Conservation (phyloP, 2,329 filamentous ascomycete genomes). For the Fusarium tuaranense region DNA sequence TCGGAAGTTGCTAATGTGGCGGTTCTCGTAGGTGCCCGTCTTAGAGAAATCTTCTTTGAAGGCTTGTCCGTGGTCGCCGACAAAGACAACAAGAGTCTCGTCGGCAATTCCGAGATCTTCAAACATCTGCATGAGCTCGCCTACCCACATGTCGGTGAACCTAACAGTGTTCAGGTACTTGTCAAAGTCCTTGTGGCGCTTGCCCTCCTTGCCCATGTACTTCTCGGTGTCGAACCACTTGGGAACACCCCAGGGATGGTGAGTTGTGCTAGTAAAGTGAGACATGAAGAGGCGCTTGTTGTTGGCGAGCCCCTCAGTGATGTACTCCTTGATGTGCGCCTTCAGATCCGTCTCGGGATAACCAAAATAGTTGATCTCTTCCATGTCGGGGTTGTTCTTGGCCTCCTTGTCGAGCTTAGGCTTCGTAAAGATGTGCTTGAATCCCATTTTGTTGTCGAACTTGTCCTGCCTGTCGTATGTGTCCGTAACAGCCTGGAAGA, state of each 20-base stretch:
- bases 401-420: slow-evolving; percentile 43
- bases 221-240: slow-evolving; percentile 42
- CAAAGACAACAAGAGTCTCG: slow-evolving; percentile 49
- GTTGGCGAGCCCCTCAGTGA: slow-evolving; percentile 44
- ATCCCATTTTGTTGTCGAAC: slow-evolving; percentile 49
- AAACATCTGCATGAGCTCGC: slow-evolving; percentile 47
- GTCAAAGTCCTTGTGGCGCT: slow-evolving; percentile 46
- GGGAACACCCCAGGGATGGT: slow-evolving; percentile 46
- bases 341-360: slow-evolving; percentile 47
- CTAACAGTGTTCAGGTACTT: slow-evolving; percentile 48
- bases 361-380: slow-evolving; percentile 49
- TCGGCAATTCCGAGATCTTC: slow-evolving; percentile 48
- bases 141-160: slow-evolving; percentile 48
- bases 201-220: slow-evolving; percentile 39
- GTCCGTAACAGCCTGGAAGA: slow-evolving; percentile 51
- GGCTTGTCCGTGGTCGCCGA: slow-evolving; percentile 50
- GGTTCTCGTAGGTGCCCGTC: slow-evolving; percentile 48
- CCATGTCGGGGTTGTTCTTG: slow-evolving; percentile 31
- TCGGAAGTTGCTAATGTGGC: slow-evolving; percentile 48
- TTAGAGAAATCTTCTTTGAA: slow-evolving; percentile 48
- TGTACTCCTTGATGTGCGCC: slow-evolving; percentile 48
- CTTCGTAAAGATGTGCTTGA: slow-evolving; percentile 45
- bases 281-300: slow-evolving; percentile 50
- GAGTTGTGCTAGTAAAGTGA: slow-evolving; percentile 51
- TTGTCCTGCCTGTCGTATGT: slow-evolving; percentile 48